Base-by-base conservation (phyloP, 257 asterid species). In the Verbena officinalis region DNA sequence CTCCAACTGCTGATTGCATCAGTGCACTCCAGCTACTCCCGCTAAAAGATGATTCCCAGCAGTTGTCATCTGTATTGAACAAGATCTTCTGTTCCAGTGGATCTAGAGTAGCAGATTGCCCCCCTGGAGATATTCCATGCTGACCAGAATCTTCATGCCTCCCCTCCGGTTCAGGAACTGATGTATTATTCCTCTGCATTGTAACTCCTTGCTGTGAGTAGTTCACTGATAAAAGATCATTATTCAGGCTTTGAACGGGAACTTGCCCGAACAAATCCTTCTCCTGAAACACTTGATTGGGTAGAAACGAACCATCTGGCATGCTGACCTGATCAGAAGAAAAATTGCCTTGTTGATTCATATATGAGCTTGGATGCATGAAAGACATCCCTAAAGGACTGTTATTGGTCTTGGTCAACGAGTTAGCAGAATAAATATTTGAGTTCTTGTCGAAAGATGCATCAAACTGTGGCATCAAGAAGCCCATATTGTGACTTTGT, bases 1-100 rank as follows among this genome's bases (percentile, higher is more conserved):
- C 89, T 40, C 80, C 80, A 46, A 80, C 84, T 20, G 89, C 89
- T 51, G 89, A 75, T 70, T 83, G 89, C 89, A 83, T 83, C 58
- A 83, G 84, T 57, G 89, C 89, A 66, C 89, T 83, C 89, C 86
- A 83, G 72, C 83, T 80, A n/a, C 34, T 65, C 43, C 64, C 15
- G 51, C 51, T 65, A 59, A 75, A 51, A 49, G 79, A 72, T 12
- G 79, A 59, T 49, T 58, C 82, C 82, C 83, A 80, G 65, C 70
- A 63, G 49, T 59, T 43, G 9, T 78, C 84, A 63, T 79, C 84
- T 21, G 73, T 59, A 56, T 60, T 75, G 73, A 70, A 82, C 61
- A 85, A 77, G 55, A 85, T 75, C 71, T 82, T 85, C 72, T 75
- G 83, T 70, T 85, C 91, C 69, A 85, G 43, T 15, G 88, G 88